Evolutionary conservation across 129 eudicot species (phyloP).

Genomic region (Escallonia herrerae): DNA sequence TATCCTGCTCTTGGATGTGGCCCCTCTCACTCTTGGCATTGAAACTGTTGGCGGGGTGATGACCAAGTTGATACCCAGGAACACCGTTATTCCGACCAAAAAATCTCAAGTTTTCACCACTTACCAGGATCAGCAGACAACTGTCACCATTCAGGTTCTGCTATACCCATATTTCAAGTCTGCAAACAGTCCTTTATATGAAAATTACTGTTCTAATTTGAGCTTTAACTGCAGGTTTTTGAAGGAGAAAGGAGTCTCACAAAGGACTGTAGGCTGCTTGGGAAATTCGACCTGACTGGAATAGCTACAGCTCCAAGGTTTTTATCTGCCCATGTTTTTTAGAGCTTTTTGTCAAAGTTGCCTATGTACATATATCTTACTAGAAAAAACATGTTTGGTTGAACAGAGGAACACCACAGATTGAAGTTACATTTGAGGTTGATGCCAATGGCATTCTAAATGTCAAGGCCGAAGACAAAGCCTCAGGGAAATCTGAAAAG

Average conservation of each 20-base stretch:
- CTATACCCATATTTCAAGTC: neutral
- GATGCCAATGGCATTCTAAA: constrained; percentile 81
- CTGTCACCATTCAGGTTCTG: constrained; percentile 69
- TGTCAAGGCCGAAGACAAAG: constrained; percentile 81
- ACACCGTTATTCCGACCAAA: constrained; percentile 77
- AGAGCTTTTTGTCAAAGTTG: neutral
- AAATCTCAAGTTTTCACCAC: constrained; percentile 86
- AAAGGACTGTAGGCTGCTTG: constrained; percentile 84
- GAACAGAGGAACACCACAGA: constrained; percentile 78
- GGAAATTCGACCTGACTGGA: constrained; percentile 78
- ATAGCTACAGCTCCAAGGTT: constrained; percentile 90
- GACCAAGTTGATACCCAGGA: constrained; percentile 69
- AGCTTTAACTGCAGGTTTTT: constrained; percentile 43
- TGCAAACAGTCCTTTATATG: neutral
- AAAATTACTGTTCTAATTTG: neutral
- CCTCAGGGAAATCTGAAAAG: constrained; percentile 59
- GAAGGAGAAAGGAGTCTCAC: constrained; percentile 94
- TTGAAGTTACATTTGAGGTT: constrained; percentile 81
- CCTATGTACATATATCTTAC: neutral
- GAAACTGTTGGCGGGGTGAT: constrained; percentile 39
- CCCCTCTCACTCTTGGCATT: constrained; percentile 81
- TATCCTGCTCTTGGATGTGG: constrained; percentile 76
- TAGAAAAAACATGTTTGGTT: neutral
- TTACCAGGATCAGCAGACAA: constrained; percentile 80
- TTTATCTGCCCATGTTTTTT: neutral